A percentile compares a stretch with the other conserved stretches of the same genome.
These are phyloP conservation scores for Lignosus rhinocerotis DNA, from an alignment of 1,284 basidiomycete genomes.

Conservation along the genomic window DNA sequence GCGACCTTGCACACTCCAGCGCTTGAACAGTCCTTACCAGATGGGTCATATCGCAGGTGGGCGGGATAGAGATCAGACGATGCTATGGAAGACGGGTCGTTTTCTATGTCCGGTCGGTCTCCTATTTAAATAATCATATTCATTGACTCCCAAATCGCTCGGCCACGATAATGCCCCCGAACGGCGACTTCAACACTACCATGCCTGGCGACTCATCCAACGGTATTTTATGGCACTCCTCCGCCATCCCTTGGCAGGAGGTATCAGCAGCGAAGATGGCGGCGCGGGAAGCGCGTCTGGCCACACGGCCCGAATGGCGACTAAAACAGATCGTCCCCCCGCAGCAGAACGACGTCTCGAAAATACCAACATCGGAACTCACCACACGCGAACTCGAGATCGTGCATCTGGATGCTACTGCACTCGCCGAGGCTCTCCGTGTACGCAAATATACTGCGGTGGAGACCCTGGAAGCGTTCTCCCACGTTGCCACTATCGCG, in stretches of 20 bases:
- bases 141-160: constrained; percentile 7
- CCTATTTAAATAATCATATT: constrained; percentile 22
- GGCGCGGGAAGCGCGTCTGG: constrained; percentile 34
- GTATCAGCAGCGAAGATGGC: constrained; percentile 30
- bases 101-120: constrained; percentile 20
- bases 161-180: constrained; percentile 20
- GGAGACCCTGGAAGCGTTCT: constrained; percentile 37
- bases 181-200: constrained; percentile 21
- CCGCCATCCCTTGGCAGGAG: constrained; percentile 21
- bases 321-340: constrained; percentile 26
- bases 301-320: constrained; percentile 34
- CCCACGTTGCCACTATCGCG: constrained; percentile 38
- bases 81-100: constrained; percentile 10
- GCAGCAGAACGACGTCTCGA: constrained; percentile 33
- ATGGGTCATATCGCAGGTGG: background rate
- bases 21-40: constrained; percentile 1
- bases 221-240: background rate
- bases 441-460: constrained; percentile 35
- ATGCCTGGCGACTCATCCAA: constrained; percentile 12
- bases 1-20: background rate
- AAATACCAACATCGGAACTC: constrained; percentile 32
- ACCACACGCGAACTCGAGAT: constrained; percentile 36
- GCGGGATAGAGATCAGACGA: constrained; percentile 15
- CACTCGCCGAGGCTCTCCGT: constrained; percentile 31
- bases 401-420: constrained; percentile 37